Conservation (phyloP, 2,329 filamentous ascomycete genomes). For the Cytospora piceae region DNA sequence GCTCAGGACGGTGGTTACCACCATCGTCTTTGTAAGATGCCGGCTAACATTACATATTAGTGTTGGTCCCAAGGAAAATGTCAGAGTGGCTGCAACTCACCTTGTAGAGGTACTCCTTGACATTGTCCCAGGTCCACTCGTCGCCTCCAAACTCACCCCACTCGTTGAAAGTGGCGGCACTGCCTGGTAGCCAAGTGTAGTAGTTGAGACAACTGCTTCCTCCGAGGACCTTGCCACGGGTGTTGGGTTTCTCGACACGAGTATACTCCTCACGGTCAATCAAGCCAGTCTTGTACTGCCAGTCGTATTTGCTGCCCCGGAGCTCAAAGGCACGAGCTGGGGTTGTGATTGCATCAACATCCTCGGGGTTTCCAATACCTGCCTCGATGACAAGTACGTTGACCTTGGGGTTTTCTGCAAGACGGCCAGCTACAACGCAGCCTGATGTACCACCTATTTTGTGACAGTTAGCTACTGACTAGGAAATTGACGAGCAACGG, state of each 20-base stretch:
- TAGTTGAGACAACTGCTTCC: conserved; percentile 65
- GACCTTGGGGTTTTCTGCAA: conserved; percentile 55
- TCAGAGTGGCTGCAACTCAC: conserved; percentile 23
- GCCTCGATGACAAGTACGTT: conserved; percentile 53
- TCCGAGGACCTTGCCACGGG: conserved; percentile 61
- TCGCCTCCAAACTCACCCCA: conserved; percentile 75
- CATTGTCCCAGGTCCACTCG: conserved; percentile 61
- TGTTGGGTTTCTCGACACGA: conserved; percentile 66
- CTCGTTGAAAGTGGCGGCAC: conserved; percentile 64
- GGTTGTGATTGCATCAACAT: conserved; percentile 56
- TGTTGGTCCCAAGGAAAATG: too few species aligned
- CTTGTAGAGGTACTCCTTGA: conserved; percentile 57
- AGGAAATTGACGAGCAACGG: background rate
- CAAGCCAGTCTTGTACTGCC: conserved; percentile 65
- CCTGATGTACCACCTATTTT: conserved; percentile 51
- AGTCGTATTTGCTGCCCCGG: conserved; percentile 60
- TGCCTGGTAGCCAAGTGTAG: conserved; percentile 65
- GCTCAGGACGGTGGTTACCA: conserved; percentile 46
- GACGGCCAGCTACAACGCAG: conserved; percentile 52
- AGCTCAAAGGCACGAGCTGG: conserved; percentile 57
- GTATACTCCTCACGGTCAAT: conserved; percentile 62
- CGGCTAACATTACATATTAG: conserved; percentile 27
- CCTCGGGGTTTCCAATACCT: conserved; percentile 50
- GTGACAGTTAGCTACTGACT: conserved; percentile 3
- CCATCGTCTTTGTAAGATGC: conserved; percentile 61